A percentile compares a stretch with the other conserved stretches of the same genome.
Conservation (phyloP, 106 monocot species). For the Acanthochlamys bracteata region DNA sequence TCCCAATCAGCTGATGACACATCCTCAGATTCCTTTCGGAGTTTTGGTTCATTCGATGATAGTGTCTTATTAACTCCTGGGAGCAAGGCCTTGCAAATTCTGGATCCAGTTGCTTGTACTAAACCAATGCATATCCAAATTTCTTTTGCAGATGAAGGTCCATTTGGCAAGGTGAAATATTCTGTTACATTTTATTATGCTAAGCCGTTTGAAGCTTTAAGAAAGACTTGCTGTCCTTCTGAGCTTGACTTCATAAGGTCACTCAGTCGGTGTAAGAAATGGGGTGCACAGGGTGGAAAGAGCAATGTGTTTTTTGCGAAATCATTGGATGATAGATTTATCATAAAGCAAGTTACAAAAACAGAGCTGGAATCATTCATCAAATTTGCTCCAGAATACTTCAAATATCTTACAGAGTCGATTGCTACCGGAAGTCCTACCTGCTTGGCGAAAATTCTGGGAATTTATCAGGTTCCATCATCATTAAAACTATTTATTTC, state of each 20-base stretch:
- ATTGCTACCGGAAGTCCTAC: slow-evolving; percentile 78
- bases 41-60: slow-evolving; percentile 44
- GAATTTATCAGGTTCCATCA: slow-evolving; percentile 74
- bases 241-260: slow-evolving; percentile 86
- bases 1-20: slow-evolving; percentile 47
- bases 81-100: slow-evolving; percentile 21
- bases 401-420: slow-evolving; percentile 74
- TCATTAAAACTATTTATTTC: slow-evolving; percentile 4
- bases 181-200: slow-evolving; percentile 85
- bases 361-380: slow-evolving; percentile 87
- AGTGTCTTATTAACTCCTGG: slow-evolving; percentile 36
- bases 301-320: slow-evolving; percentile 99
- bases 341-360: slow-evolving; percentile 92
- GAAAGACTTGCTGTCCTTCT: slow-evolving; percentile 72
- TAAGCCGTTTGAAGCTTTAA: slow-evolving; percentile 60
- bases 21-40: slow-evolving; percentile 31
- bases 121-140: slow-evolving; percentile 61
- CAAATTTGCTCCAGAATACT: slow-evolving; percentile 81
- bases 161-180: slow-evolving; percentile 63
- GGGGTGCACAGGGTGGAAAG: slow-evolving; percentile 90
- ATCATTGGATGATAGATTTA: slow-evolving; percentile 90
- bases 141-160: slow-evolving; percentile 68
- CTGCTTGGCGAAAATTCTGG: slow-evolving; percentile 87
- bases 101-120: slow-evolving; percentile 29
- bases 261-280: slow-evolving; percentile 96